These are phyloP conservation scores for Penicillium sp. DNA, from an alignment of 2,329 filamentous ascomycete genomes.

Conservation along the genomic window DNA sequence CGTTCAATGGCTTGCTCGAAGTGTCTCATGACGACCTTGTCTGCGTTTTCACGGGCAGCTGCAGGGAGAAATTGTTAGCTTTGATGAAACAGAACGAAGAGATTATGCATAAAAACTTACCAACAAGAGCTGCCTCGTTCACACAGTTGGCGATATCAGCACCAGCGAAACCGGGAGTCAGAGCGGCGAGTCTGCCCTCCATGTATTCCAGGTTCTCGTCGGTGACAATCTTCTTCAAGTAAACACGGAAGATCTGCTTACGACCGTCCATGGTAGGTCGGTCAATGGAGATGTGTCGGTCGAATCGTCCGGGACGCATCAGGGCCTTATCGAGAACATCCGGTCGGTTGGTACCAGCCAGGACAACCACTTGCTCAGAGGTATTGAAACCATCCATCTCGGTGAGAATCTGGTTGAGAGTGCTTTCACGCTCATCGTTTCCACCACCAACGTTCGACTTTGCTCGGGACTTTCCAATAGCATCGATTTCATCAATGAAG, in stretches of 20 bases:
- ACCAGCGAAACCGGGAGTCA: conserved; percentile 95
- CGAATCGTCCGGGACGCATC: conserved; percentile 95
- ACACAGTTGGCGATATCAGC: conserved; percentile 98
- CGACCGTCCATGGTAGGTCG: conserved; percentile 94
- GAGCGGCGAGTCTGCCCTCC: conserved; percentile 80
- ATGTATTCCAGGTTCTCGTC: conserved; percentile 85
- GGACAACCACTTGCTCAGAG: conserved; percentile 89
- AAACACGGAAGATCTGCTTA: conserved; percentile 93
- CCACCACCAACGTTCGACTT: conserved; percentile 84
- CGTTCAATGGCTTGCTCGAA: conserved; percentile 98
- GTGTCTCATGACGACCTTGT: conserved; percentile 80
- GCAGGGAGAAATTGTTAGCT: conserved; percentile 41
- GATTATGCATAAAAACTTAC: conserved; percentile 53
- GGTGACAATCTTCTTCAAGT: conserved; percentile 91
- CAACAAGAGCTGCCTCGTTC: conserved; percentile 94
- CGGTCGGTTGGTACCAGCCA: conserved; percentile 93
- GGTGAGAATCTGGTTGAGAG: conserved; percentile 95
- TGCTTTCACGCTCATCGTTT: conserved; percentile 95
- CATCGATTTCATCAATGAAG: conserved; percentile 99
- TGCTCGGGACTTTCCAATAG: conserved; percentile 85
- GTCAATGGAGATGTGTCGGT: conserved; percentile 94
- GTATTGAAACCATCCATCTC: conserved; percentile 99
- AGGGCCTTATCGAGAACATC: conserved; percentile 94
- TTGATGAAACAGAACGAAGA: neutral
- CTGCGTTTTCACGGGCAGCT: conserved; percentile 82